phyloP scores from a whole-genome alignment of 768 basidiomycete genomes.

The Naematelia aurantialba region DNA sequence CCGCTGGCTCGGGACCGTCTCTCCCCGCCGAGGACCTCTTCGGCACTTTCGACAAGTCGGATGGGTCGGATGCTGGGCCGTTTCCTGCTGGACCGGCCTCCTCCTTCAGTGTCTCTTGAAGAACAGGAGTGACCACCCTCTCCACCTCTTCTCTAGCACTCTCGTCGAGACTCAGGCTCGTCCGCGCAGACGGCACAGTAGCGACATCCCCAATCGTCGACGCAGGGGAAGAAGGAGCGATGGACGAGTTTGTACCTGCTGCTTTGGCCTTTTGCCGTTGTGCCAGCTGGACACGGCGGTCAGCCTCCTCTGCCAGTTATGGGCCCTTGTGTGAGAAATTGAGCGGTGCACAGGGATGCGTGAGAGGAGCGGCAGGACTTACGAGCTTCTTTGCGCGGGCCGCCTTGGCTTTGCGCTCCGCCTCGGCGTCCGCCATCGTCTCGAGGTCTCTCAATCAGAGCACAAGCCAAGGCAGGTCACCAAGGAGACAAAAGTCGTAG shows the following conservation, averaged over 20 bases:
- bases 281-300: constrained; percentile 25
- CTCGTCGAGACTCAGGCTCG: constrained; percentile 39
- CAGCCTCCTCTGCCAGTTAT: constrained; percentile 1
- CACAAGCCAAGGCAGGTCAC: too few relatives aligned
- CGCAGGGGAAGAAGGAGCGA: constrained; percentile 28
- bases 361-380: constrained; percentile 6
- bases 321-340: background rate
- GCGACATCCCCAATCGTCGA: constrained; percentile 18
- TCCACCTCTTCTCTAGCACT: constrained; percentile 17
- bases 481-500: too few relatives aligned
- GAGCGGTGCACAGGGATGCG: background rate
- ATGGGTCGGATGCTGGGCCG: background rate
- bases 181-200: constrained; percentile 26
- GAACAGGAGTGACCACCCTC: background rate
- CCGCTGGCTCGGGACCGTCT: background rate
- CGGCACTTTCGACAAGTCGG: background rate
- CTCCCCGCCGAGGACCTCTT: constrained; percentile 4
- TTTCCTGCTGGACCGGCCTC: constrained; percentile 7
- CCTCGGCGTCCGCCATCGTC: constrained; percentile 35
- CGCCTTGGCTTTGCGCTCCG: constrained; percentile 47
- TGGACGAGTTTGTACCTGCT: constrained; percentile 15
- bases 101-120: constrained; percentile 17
- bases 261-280: constrained; percentile 27
- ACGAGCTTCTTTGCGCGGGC: constrained; percentile 48
- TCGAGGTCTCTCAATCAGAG: background rate